phyloP scores from a whole-genome alignment of 306 rosid genomes.

The peach (Prunus persica) region Prunus_persica_NCBIv2 NC_034012.1:3184501-3185000 shows the following conservation, averaged over 20 bases:
- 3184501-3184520: no score
- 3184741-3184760: conserved; percentile 41
- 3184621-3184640: no score
- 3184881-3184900: background rate
- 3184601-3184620: no score
- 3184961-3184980: background rate
- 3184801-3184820: background rate
- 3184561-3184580: no score
- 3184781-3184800: no score
- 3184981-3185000: conserved; percentile 7
- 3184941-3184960: background rate
- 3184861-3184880: background rate
- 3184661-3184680: background rate
- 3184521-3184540: no score
- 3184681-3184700: background rate
- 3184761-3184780: background rate
- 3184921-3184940: background rate
- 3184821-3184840: no score
- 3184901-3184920: background rate
- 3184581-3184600: no score
- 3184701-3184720: background rate
- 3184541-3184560: no score
- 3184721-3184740: background rate
- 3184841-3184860: background rate
- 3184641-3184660: no score